Conservation (phyloP, 2,329 filamentous ascomycete species). For the Hymenoscyphus fraxineus region DNA sequence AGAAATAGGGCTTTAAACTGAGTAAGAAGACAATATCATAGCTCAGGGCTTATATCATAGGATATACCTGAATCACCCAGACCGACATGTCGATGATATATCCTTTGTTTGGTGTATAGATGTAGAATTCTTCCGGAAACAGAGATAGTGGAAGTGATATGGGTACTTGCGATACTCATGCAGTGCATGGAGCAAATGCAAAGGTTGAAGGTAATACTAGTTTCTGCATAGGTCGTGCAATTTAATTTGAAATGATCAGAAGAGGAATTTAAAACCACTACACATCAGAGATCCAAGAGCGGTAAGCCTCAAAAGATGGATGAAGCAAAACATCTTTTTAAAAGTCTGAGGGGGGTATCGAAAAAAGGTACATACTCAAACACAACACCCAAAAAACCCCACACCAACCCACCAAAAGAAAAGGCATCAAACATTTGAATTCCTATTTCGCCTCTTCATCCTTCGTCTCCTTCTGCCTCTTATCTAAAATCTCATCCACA, state of each 20-base stretch:
- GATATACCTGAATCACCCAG: too few species aligned
- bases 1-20: too few species aligned
- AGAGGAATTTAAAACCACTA: background rate
- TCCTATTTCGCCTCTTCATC: background rate
- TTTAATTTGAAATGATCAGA: background rate
- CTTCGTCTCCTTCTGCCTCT: slow-evolving; percentile 41
- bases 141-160: too few species aligned
- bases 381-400: background rate
- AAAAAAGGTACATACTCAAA: background rate
- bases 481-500: slow-evolving; percentile 80
- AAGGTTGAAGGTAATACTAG: too few species aligned
- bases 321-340: background rate
- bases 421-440: background rate
- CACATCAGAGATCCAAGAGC: background rate
- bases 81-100: too few species aligned
- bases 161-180: too few species aligned
- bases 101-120: too few species aligned
- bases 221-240: too few species aligned
- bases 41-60: too few species aligned
- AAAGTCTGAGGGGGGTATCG: background rate
- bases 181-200: too few species aligned
- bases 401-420: background rate
- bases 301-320: background rate
- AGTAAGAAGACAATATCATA: too few species aligned
- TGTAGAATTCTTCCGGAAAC: too few species aligned